Percentiles rank a stretch among this genome's conserved stretches.
Evolutionary conservation across 2,329 filamentous ascomycete genomes (phyloP).

Genomic region (Beauveria sp.): DNA sequence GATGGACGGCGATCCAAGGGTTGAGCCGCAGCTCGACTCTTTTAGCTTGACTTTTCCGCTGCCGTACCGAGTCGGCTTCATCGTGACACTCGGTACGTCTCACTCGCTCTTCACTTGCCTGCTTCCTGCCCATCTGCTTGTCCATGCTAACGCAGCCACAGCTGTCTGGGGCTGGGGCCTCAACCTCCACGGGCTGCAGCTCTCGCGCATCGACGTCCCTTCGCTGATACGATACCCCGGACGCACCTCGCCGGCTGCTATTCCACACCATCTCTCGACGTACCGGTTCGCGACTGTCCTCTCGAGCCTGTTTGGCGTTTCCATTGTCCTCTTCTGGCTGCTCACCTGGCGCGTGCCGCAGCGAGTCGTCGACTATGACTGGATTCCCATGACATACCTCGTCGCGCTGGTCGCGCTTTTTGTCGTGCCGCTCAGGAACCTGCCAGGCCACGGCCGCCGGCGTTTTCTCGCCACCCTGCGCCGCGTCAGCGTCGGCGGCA

Average conservation of each 20-base stretch:
- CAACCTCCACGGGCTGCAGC: conserved; percentile 81
- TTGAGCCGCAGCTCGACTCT: conserved; percentile 67
- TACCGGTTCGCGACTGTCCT: conserved; percentile 80
- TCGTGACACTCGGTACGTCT: conserved; percentile 69
- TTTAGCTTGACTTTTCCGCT: conserved; percentile 84
- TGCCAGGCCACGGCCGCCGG: conserved; percentile 62
- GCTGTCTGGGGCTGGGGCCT: conserved; percentile 92
- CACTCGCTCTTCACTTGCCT: not conserved
- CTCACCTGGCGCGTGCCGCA: conserved; percentile 63
- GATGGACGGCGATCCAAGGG: conserved; percentile 69
- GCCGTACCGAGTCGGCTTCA: conserved; percentile 80
- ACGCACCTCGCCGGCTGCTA: conserved; percentile 61
- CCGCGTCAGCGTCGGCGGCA: conserved; percentile 74
- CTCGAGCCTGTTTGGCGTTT: conserved; percentile 61
- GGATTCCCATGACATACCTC: conserved; percentile 80
- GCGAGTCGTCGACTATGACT: conserved; percentile 70
- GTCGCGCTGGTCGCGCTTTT: conserved; percentile 64
- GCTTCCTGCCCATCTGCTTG: not conserved
- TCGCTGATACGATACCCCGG: conserved; percentile 78
- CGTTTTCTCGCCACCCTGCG: conserved; percentile 69
- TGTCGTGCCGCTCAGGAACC: conserved; percentile 60
- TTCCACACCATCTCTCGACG: conserved; percentile 70
- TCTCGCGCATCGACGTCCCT: conserved; percentile 78
- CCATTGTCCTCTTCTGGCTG: conserved; percentile 75
- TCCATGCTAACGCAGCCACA: conserved; percentile 27